These are phyloP conservation scores for Exophiala dermatitidis DNA, from an alignment of 2,329 filamentous ascomycete genomes.

Conservation along the genomic window DNA sequence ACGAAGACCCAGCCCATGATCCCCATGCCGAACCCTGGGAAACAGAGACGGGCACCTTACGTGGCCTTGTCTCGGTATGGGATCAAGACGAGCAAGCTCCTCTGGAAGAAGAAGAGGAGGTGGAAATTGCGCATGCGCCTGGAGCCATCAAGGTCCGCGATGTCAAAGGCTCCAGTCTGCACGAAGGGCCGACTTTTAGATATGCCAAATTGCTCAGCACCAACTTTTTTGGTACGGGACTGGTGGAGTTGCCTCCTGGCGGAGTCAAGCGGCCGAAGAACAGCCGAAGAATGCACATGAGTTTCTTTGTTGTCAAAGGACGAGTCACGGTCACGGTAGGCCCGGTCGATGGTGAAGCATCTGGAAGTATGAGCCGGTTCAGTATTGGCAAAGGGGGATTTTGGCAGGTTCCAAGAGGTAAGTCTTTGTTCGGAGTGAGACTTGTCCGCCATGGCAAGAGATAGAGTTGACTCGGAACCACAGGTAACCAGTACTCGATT, in stretches of 20 bases:
- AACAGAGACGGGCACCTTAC: constrained; percentile 38
- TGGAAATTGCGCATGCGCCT: constrained; percentile 54
- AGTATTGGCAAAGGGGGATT: constrained; percentile 79
- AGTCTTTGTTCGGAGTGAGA: constrained; percentile 34
- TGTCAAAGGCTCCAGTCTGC: constrained; percentile 47
- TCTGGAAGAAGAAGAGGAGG: constrained; percentile 36
- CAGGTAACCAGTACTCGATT: constrained; percentile 92
- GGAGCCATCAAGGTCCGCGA: constrained; percentile 52
- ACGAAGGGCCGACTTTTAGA: constrained; percentile 55
- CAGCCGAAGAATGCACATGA: constrained; percentile 91
- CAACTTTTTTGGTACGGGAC: constrained; percentile 80
- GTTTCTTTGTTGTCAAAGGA: constrained; percentile 82
- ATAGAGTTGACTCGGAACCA: constrained; percentile 1
- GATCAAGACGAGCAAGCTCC: constrained; percentile 35
- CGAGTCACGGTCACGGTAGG: constrained; percentile 68
- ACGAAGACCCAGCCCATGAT: constrained; percentile 29
- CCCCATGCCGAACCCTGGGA: constrained; percentile 39
- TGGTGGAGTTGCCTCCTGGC: constrained; percentile 79
- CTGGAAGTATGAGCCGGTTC: constrained; percentile 51
- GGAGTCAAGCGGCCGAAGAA: constrained; percentile 87
- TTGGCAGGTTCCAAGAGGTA: constrained; percentile 93
- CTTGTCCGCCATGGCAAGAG: background rate
- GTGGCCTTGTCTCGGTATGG: constrained; percentile 41
- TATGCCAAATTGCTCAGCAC: constrained; percentile 82
- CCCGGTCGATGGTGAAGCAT: constrained; percentile 48